Conservation (phyloP, 1,284 basidiomycete genomes). For the Cyathus pygmaeus region DNA sequence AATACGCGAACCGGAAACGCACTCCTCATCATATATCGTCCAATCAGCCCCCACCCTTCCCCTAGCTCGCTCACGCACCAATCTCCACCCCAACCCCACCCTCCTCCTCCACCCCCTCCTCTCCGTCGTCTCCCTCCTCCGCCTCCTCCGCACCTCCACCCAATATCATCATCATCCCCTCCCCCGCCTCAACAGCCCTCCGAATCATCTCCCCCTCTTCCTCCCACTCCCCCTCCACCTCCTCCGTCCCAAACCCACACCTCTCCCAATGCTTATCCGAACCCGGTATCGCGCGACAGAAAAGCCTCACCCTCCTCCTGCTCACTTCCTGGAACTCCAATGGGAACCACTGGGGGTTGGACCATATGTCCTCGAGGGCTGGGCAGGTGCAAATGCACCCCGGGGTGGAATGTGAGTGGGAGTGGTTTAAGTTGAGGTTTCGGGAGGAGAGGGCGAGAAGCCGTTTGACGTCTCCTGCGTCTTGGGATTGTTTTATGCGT, state of each 20-base stretch:
- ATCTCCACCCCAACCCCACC: not conserved
- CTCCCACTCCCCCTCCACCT: not conserved
- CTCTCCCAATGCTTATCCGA: not conserved
- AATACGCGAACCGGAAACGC: too few relatives aligned
- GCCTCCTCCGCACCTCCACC: not conserved
- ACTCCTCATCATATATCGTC: too few relatives aligned
- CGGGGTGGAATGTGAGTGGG: too few relatives aligned
- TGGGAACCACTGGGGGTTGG: conserved; percentile 13
- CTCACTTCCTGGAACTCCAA: conserved; percentile 18
- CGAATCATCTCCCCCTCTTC: not conserved
- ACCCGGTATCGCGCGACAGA: not conserved
- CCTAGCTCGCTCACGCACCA: too few relatives aligned
- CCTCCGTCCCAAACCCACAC: not conserved
- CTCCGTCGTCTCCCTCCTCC: not conserved
- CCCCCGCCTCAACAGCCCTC: not conserved
- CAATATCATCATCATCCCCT: not conserved
- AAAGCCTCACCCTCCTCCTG: conserved; percentile 17
- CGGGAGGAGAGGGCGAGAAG: too few relatives aligned
- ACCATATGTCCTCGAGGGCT: not conserved
- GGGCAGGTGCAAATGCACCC: not conserved
- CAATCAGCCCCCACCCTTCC: too few relatives aligned
- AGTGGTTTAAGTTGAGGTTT: too few relatives aligned
- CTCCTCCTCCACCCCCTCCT: not conserved
- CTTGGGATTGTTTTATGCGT: conserved; percentile 18
- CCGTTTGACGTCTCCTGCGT: conserved; percentile 22